Base-by-base conservation (phyloP, 1,284 basidiomycete species). In the Ganoderma multipileum region DNA sequence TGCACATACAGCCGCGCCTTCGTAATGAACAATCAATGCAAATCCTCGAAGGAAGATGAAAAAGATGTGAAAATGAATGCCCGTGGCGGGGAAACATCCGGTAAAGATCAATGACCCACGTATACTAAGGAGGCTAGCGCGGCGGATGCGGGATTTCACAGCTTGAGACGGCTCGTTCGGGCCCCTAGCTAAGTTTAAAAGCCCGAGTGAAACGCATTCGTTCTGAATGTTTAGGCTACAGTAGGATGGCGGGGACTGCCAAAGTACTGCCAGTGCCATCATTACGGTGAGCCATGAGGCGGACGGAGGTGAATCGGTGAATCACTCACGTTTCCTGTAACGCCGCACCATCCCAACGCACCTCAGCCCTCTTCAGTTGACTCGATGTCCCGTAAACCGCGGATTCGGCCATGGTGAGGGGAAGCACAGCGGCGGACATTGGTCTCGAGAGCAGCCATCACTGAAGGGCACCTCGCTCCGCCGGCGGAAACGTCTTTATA, bases 391-490 rank as follows among this genome's bases (percentile, higher is more conserved):
- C 9, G 36, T 54, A 66, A 71, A 68, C 64, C 79, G 83, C 69
- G 83, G 85, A 87, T 78, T 79, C 80, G 80, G 76, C 77, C 66
- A 68, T 73, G 64, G 63, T 66, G 74, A 73, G 73, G 75, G 77
- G 77, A 77, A 77, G 76, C 78, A 76, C 74, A 71, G 68, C 64
- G 72, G 73, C 75, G 74, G 78, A 77, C 81, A 86, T 91, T 77
- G 68, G 72, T n/a, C n/a, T 92, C 89, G 90, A 92, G 90, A 92
- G 85, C 89, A 78, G 79, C 85, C 84, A 36, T 36, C 5, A 79
- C 77, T 6, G 23, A 83, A 79, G 80, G 80, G 82, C 82, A 77
- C 87, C 89, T 90, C 87, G 89, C 90, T 92, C 90, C 36, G n/a
- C n/a, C n/a, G n/a, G n/a, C n/a, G n/a, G n/a, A n/a, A n/a, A n/a